Evolutionary conservation across 352 stramenopile species (phyloP).

Genomic region (Phytophthora pluvialis): DNA sequence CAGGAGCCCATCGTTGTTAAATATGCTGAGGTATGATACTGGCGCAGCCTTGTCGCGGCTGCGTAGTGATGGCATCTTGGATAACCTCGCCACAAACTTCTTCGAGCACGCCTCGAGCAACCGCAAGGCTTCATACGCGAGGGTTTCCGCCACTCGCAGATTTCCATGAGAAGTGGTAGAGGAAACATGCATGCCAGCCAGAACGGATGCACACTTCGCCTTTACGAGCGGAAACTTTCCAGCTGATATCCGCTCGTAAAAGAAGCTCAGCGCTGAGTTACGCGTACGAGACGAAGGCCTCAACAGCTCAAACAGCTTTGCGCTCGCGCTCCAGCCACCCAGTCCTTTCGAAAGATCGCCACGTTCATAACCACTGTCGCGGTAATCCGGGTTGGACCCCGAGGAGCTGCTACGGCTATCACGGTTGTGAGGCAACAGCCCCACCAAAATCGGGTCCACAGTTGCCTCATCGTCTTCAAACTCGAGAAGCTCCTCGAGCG

Average conservation of each 20-base stretch:
- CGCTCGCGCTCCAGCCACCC: conserved; percentile 50
- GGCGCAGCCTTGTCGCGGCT: conserved; percentile 18
- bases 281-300: conserved; percentile 49
- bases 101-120: conserved; percentile 69
- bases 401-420: conserved; percentile 50
- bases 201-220: conserved; percentile 68
- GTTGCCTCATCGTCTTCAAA: conserved; percentile 79
- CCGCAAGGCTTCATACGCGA: conserved; percentile 79
- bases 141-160: conserved; percentile 62
- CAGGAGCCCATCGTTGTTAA: conserved; percentile 78
- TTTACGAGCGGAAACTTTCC: conserved; percentile 69
- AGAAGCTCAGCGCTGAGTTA: conserved; percentile 53
- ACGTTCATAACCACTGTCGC: conserved; percentile 45
- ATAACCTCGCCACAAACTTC: conserved; percentile 26
- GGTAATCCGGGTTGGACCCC: conserved; percentile 40
- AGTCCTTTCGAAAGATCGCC: conserved; percentile 50
- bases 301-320: conserved; percentile 59
- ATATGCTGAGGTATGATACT: conserved; percentile 59
- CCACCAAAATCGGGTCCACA: conserved; percentile 55
- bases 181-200: conserved; percentile 64
- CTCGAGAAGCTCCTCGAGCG: conserved; percentile 74
- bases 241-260: conserved; percentile 63
- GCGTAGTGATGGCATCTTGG: conserved; percentile 26
- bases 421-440: conserved; percentile 38
- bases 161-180: conserved; percentile 52